Percentiles rank a stretch among this genome's conserved stretches.
phyloP scores from a whole-genome alignment of 208 protist genomes.

The Leishmania aethiopica region DNA sequence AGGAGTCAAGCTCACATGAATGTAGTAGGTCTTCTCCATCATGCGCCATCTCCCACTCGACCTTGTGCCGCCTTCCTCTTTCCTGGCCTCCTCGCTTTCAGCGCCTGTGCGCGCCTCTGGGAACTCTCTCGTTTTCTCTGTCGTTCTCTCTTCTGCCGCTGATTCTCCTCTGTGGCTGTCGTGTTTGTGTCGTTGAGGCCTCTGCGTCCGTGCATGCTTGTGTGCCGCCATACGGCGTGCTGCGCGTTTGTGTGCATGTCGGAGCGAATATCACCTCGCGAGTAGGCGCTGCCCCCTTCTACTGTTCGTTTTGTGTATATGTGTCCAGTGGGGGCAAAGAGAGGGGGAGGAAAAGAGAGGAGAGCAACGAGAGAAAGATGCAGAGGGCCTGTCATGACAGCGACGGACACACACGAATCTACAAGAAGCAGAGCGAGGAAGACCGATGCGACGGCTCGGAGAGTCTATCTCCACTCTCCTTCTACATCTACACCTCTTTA shows the following conservation, averaged over 20 bases:
- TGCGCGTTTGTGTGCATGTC: not conserved
- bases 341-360: not conserved
- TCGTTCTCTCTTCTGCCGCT: not conserved
- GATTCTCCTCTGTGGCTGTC: not conserved
- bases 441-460: not conserved
- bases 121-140: not conserved
- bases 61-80: not conserved
- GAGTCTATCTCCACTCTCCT: not conserved
- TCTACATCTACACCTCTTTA: not conserved
- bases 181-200: not conserved
- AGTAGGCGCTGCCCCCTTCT: not conserved
- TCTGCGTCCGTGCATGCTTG: not conserved
- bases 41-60: not conserved
- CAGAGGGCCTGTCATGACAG: not conserved
- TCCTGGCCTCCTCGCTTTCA: not conserved
- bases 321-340: not conserved
- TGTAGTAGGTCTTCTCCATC: not conserved
- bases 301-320: not conserved
- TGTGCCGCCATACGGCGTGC: not conserved
- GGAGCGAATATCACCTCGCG: not conserved
- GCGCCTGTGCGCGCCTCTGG: not conserved
- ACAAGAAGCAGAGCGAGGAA: not conserved
- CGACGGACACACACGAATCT: not conserved
- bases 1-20: not conserved
- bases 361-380: not conserved